Evolutionary conservation across 2,329 filamentous ascomycete genomes (phyloP), one percentile per base, ranked within the genome.

Genomic region (Aspergillus novofumigatus): DNA sequence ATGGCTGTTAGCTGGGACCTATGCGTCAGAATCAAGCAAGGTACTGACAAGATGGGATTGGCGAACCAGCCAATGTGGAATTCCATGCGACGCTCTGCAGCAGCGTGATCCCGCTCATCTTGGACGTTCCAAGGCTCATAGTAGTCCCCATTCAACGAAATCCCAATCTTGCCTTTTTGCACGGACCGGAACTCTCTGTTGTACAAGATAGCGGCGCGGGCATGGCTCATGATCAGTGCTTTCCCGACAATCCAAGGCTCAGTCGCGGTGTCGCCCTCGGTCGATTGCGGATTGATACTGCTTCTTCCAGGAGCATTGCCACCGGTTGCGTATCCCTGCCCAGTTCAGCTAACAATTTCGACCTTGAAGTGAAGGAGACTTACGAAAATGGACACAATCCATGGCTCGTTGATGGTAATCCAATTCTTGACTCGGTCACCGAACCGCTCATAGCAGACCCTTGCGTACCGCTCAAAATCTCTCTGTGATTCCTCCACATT

Each of bases 401-500:
- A 45, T 20, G 70, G 69, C 56, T 73, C 71, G 45, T 73, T 73
- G 62, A 69, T 68, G 0, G 67, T 71, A 47, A 69, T 67, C 69
- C 69, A 73, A 9, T 69, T 55, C 17, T 66, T 66, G 0, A 74
- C 67, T 11, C 65, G 57, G 35, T 68, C 62, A 25, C 69, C 68
- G 41, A 68, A 71, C 23, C 68, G 64, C n/a, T 61, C 54, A 57
- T 72, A 70, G 21, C 65, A 67, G 4, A 72, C 54, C 23, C 62
- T 48, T 0, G 71, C 70, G 54, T 70, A 74, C n/a, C 62, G 58
- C 17, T 52, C 38, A 28, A 32, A 53, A 25, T 56, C 50, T 17
- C 49, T 45, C 21, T 47, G 23, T 41, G 45, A 42, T 25, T 32
- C 23, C 11, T 49, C 44, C 2, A 32, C 29, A 32, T 29, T 26